A percentile compares a stretch with the other conserved stretches of the same genome.
Conservation (phyloP, 177 flowering plant genomes). For the Vitis hybrid region DNA sequence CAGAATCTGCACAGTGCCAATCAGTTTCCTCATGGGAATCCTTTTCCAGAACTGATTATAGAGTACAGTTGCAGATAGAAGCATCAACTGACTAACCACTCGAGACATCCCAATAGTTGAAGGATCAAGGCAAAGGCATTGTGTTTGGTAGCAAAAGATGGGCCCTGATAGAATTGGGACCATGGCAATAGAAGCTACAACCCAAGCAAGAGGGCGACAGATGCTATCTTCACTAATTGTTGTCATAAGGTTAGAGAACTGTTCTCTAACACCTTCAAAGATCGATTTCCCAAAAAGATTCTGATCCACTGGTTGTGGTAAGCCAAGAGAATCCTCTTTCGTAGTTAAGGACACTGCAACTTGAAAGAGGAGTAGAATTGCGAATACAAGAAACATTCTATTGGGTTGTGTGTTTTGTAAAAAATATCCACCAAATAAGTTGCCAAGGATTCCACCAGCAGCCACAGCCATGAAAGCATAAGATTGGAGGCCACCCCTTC, state of each 20-base stretch:
- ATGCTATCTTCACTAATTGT: conserved; percentile 53
- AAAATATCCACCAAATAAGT: conserved; percentile 69
- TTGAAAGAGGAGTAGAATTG: conserved; percentile 54
- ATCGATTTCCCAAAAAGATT: conserved; percentile 26
- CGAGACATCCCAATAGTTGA: conserved; percentile 76
- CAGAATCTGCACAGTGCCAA: conserved; percentile 46
- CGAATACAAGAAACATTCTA: conserved; percentile 56
- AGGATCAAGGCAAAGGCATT: conserved; percentile 64
- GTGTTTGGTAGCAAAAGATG: conserved; percentile 86
- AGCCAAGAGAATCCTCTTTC: conserved; percentile 58
- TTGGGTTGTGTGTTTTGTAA: conserved; percentile 50
- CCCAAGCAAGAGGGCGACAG: conserved; percentile 65
- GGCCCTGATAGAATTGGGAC: conserved; percentile 84
- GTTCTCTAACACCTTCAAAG: conserved; percentile 35
- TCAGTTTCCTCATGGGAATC: conserved; percentile 63
- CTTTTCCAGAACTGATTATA: conserved; percentile 62
- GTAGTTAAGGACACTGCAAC: conserved; percentile 45
- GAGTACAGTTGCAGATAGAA: conserved; percentile 55
- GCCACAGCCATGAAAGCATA: conserved; percentile 82
- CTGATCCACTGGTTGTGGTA: conserved; percentile 27
- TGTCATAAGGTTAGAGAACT: conserved; percentile 43
- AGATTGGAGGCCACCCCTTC: conserved; percentile 70
- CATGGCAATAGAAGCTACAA: conserved; percentile 66
- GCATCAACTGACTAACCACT: conserved; percentile 75
- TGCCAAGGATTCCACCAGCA: conserved; percentile 77